Conservation (phyloP, 768 basidiomycete species). For the Paxillus involutus region DNA sequence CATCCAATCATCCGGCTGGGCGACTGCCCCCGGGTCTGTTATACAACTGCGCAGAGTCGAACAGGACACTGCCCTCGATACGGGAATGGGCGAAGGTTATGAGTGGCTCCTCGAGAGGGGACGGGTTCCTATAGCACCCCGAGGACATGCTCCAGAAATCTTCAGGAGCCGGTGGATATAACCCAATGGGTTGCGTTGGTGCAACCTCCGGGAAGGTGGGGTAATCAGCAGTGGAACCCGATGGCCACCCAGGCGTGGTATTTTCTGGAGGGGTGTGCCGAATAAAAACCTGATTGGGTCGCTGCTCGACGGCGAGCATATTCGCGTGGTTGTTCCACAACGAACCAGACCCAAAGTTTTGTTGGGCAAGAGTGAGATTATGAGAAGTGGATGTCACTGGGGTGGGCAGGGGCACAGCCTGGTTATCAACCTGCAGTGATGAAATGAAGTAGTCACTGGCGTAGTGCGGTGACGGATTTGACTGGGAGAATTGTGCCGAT, state of each 20-base stretch:
- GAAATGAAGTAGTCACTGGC: not conserved
- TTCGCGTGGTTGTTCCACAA: constrained; percentile 2
- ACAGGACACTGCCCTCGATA: constrained; percentile 3
- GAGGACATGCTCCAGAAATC: constrained; percentile 2
- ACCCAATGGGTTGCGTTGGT: not conserved
- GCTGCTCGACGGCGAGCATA: not conserved
- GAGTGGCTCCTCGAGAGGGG: not conserved
- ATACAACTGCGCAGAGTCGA: not conserved
- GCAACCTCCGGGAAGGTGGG: not conserved
- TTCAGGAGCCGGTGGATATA: not conserved
- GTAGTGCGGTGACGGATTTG: not conserved
- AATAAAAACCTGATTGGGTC: not conserved
- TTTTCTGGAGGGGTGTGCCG: not conserved
- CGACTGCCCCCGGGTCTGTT: constrained; percentile 2
- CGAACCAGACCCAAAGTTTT: not conserved
- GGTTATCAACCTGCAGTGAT: constrained; percentile 5
- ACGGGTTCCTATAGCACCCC: not conserved
- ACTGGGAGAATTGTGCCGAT: not conserved
- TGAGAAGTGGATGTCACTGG: not conserved
- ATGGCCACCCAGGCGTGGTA: constrained; percentile 5
- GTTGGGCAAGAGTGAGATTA: constrained; percentile 4
- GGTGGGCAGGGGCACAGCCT: not conserved
- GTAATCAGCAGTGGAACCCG: not conserved
- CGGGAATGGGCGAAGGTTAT: not conserved
- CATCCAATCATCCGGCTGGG: constrained; percentile 1